Base-by-base conservation (phyloP, 2,329 filamentous ascomycete species). In the Sarocladiaceae sp. region DNA sequence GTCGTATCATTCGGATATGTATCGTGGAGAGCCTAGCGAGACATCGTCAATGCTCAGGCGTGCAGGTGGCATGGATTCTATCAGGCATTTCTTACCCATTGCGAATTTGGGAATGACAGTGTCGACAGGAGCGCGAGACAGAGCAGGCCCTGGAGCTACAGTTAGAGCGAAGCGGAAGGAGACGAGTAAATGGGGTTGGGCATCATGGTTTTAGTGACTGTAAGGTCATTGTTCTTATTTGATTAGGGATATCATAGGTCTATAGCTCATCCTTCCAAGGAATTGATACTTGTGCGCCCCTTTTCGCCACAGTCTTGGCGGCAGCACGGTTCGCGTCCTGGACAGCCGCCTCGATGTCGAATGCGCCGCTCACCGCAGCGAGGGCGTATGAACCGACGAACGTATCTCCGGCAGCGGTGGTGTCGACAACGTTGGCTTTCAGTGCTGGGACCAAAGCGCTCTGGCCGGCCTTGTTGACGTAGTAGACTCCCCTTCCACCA, bases 361-460 rank as follows among this genome's bases (percentile, higher is more conserved):
- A 76, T 11, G 47, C 48, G 11, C 46, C 55, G 20, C 47, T 54
- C 27, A 51, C 53, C n/a, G 58, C 58, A 43, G 59, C 72, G 31
- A 93, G 78, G 3, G 88, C 85, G 61, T 95, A 95, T 18, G 80
- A 85, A 2, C 93, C 91, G 4, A 94, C 87, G 66, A 96, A 96
- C 0, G 91, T 96, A 62, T 97, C 91, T 0, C 91, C 91, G 4
- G 93, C 93, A 2, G 85, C 91, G 6, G 91, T 97, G 1, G 91
- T 97, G 62, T 97, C 91, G 4, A 96, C 80, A 2, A 97, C 91
- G 16, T 62, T 66, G 3, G 88, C 83, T 62, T 85, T 83, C 49
- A 78, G 73, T 0, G 86, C 88, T 2, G 68, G 61, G 4, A 89
- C 63, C 51, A 80, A 56, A 1, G 68, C 72, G 43, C 68, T 68